Evolutionary conservation across 129 eudicot species (phyloP), one percentile per base, ranked within the genome.

Genomic region (Arctium lappa): DNA sequence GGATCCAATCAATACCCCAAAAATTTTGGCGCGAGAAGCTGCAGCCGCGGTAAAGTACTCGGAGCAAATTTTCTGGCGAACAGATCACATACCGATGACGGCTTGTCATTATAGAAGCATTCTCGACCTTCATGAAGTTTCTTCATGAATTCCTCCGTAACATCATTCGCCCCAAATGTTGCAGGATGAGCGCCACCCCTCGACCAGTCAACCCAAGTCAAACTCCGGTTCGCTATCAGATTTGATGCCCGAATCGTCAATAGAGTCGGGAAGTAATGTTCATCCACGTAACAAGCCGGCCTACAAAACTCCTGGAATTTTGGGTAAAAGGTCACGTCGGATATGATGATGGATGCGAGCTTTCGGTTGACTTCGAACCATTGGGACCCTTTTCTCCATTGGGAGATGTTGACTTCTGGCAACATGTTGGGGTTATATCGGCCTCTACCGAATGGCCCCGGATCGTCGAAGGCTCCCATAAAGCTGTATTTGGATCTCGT

Each of bases 331-430:
- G 80, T 91, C 3, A 84, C 81, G 76, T 95, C 99, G 40, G 90
- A 89, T 42, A 95, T 85, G 18, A 93, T 73, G 72, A 80, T 40
- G 60, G 86, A 42, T 39, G 97, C 97, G 8, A 95, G 98, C 53
- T 91, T 91, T 31, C 98, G 80, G 87, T 86, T 95, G 60, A 95
- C 75, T 86, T 95, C 99, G 76, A 95, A 95, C 97, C 97, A 95
- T 79, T 95, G 99, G 4, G 99, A 89, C 22, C 97, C 99, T 91
- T 95, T 95, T 29, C 99, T 88, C 98, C 98, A 95, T 68, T 95
- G 90, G 34, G 90, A 84, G 38, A 95, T 80, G 87, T 90, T 86
- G 72, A 95, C 94, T 83, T 95, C 99, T 0, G 99, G 99, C n/a
- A 88, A 69, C 97, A 95, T 93, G 85, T 85, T 81, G 33, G 78